These are phyloP conservation scores for Stenogyne calaminthoides DNA, from an alignment of 305 asterid genomes.

Conservation along the genomic window DNA sequence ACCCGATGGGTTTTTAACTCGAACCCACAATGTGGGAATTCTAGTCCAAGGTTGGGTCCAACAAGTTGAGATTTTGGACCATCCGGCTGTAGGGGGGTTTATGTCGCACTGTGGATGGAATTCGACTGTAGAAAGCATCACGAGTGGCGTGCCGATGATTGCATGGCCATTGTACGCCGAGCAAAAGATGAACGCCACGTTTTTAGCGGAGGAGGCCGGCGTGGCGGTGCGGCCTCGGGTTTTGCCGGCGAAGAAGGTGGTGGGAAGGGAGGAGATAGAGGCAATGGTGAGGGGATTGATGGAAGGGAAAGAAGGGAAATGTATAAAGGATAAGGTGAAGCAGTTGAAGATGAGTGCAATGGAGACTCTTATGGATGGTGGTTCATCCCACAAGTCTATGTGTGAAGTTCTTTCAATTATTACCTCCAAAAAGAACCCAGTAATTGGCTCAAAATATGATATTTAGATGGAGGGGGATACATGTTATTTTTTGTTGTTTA, in stretches of 20 bases:
- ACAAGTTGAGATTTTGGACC: constrained; percentile 50
- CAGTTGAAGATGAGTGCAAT: constrained; percentile 40
- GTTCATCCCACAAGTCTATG: constrained; percentile 49
- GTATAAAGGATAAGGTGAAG: constrained; percentile 45
- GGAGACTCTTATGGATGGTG: constrained; percentile 38
- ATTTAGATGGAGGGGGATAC: no score
- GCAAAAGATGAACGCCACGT: constrained; percentile 58
- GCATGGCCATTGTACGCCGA: constrained; percentile 80
- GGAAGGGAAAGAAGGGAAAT: constrained; percentile 38
- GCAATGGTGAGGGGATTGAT: constrained; percentile 48
- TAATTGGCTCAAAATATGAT: not conserved
- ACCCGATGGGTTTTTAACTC: constrained; percentile 51
- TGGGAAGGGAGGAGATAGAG: constrained; percentile 56
- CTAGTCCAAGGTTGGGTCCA: constrained; percentile 47
- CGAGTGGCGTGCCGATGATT: constrained; percentile 58
- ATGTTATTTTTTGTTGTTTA: no score
- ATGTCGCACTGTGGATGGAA: constrained; percentile 74
- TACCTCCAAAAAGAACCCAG: not conserved
- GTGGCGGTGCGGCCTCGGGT: constrained; percentile 48
- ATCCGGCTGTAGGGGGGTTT: constrained; percentile 58
- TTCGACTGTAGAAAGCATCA: constrained; percentile 56
- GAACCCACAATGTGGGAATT: constrained; percentile 38
- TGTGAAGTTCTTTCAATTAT: constrained; percentile 32
- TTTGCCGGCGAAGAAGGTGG: constrained; percentile 42
- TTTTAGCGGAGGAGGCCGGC: constrained; percentile 52